Evolutionary conservation across 78 protist genomes (phyloP), one percentile per base, ranked within the genome.

Genomic region (Speleostelium caveatum): DNA sequence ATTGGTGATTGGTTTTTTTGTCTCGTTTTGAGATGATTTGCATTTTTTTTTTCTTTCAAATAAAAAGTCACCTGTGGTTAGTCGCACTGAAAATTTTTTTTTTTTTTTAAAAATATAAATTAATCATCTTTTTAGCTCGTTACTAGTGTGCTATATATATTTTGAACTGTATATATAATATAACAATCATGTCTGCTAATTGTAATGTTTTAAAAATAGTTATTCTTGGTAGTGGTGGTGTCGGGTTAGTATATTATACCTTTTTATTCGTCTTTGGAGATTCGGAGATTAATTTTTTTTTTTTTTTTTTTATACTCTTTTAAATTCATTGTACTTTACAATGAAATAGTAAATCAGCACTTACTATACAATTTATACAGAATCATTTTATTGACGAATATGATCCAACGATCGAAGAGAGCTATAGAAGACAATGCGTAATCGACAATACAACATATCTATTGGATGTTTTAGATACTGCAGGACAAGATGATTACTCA

Each of bases 401-500:
- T 30, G 76, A 69, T 30, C 76, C 76, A 24, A 66, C 90, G 2
- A 68, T 85, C 32, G 90, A 85, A 28, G 90, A 85, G 26, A 33
- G 59, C 2, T 85, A 69, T 61, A 85, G 62, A 69, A 72, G 65
- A 26, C 17, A 51, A 55, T 73, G 69, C 28, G 24, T 7, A 33
- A 41, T 86, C 16, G 92, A 86, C 58, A 38, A 30, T 41, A 32
- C 8, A 24, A 36, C 26, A 2, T 86, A 86, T 55, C 58, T 88
- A 22, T 77, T 96, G 16, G 96, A 96, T 68, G 93, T 96, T 1
- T 75, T 95, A 12, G 98, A 96, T 87, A 95, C 97, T 2, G 98
- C 98, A 4, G 98, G 98, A 0, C 97, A 95, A 61, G 97, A 95
- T 19, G 98, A 96, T 35, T 96, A 62, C 63, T 19, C 62, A 3